Percentiles rank a stretch among this genome's conserved stretches.
These are phyloP conservation scores for Starmera caribaea DNA, from an alignment of 805 yeast genomes.

Conservation along the genomic window DNA sequence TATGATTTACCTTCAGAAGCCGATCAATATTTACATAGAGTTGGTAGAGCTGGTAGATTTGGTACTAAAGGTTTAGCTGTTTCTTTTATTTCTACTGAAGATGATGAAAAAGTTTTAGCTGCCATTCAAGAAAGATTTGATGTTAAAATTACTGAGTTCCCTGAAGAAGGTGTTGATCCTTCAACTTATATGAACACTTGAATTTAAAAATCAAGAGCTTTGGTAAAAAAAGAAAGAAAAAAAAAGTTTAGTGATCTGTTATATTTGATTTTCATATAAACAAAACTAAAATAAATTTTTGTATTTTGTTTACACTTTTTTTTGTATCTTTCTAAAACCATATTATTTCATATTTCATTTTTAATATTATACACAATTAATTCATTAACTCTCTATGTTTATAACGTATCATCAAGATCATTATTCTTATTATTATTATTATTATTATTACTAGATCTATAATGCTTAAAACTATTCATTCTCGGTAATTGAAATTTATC, in stretches of 20 bases:
- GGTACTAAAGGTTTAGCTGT: constrained; percentile 98
- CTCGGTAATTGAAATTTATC: constrained; percentile 1
- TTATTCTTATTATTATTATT: background rate
- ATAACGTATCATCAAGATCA: too few relatives aligned
- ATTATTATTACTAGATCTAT: background rate
- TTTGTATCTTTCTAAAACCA: too few relatives aligned
- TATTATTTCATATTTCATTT: background rate
- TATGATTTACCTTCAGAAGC: constrained; percentile 95
- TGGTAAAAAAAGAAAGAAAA: too few relatives aligned
- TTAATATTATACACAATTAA: background rate
- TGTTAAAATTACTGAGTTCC: constrained; percentile 90
- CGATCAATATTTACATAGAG: constrained; percentile 97
- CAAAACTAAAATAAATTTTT: background rate
- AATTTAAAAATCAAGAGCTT: constrained; percentile 3
- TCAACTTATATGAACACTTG: constrained; percentile 95
- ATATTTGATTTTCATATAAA: background rate
- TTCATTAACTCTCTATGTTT: background rate
- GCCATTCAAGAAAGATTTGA: constrained; percentile 96
- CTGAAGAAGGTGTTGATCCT: constrained; percentile 97
- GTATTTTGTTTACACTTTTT: too few relatives aligned
- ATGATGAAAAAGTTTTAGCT: constrained; percentile 81
- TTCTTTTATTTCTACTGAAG: constrained; percentile 77
- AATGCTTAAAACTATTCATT: constrained; percentile 3
- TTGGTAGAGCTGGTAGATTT: constrained; percentile 99
- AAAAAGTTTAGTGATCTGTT: background rate